Conservation (phyloP, 2,329 filamentous ascomycete species). For the Aspergillus sp. region DNA sequence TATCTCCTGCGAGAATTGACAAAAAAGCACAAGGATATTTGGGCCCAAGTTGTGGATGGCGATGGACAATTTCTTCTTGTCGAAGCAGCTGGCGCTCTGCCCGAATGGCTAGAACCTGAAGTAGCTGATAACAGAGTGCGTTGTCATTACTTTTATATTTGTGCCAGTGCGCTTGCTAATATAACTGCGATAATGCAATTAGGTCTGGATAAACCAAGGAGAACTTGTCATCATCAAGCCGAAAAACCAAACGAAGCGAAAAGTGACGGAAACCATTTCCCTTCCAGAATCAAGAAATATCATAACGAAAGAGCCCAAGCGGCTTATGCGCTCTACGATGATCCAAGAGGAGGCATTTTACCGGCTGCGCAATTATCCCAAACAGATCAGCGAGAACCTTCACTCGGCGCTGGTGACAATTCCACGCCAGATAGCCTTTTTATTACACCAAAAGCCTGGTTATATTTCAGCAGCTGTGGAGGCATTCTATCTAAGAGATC, state of each 20-base stretch:
- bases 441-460: conserved; percentile 70
- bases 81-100: conserved; percentile 83
- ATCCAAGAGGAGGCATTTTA: conserved; percentile 90
- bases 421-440: conserved; percentile 74
- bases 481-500: conserved; percentile 86
- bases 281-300: conserved; percentile 60
- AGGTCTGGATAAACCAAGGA: conserved; percentile 81
- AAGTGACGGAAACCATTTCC: conserved; percentile 46
- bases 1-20: conserved; percentile 81
- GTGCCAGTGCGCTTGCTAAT: neutral
- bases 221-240: conserved; percentile 66
- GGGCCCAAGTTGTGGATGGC: conserved; percentile 77
- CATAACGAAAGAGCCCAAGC: conserved; percentile 52
- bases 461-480: conserved; percentile 81
- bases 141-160: neutral
- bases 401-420: conserved; percentile 71
- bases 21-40: conserved; percentile 65
- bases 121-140: conserved; percentile 71
- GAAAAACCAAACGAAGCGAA: conserved; percentile 41
- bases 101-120: conserved; percentile 87
- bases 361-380: conserved; percentile 76
- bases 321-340: conserved; percentile 65
- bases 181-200: neutral
- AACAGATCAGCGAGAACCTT: conserved; percentile 66
- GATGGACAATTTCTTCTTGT: conserved; percentile 95